A percentile compares a stretch with the other conserved stretches of the same genome.
Conservation (phyloP, 352 stramenopile genomes). For the Phytopythium mirpurense region DNA sequence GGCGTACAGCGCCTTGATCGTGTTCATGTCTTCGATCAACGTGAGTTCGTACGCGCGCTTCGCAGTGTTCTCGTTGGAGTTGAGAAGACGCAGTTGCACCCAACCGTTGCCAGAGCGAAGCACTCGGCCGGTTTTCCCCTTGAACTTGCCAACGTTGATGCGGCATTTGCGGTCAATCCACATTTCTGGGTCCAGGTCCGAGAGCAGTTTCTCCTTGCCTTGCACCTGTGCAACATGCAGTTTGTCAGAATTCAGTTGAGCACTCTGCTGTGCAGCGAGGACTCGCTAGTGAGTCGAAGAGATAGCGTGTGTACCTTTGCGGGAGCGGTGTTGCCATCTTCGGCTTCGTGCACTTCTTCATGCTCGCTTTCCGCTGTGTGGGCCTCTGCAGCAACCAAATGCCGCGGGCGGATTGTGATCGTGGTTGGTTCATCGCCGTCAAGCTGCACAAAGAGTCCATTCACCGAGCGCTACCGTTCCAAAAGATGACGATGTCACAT, state of each 20-base stretch:
- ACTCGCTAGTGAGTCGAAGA: not conserved
- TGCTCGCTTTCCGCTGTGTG: constrained; percentile 25
- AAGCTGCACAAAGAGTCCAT: constrained; percentile 46
- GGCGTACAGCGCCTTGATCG: constrained; percentile 67
- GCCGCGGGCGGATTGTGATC: constrained; percentile 48
- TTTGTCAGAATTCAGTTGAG: not conserved
- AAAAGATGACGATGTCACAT: not conserved
- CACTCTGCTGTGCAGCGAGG: no score
- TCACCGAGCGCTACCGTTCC: constrained; percentile 12
- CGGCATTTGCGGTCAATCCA: constrained; percentile 84
- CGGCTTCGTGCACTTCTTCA: constrained; percentile 23
- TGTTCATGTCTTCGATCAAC: constrained; percentile 77
- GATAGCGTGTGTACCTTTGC: constrained; percentile 11
- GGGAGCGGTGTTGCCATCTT: constrained; percentile 18
- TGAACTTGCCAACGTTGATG: constrained; percentile 89
- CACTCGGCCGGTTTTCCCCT: constrained; percentile 64
- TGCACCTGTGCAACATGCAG: not conserved
- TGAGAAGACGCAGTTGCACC: constrained; percentile 79
- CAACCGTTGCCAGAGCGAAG: constrained; percentile 85
- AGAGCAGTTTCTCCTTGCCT: constrained; percentile 58
- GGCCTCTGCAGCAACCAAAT: constrained; percentile 33
- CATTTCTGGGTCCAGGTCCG: constrained; percentile 80
- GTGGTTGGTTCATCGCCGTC: constrained; percentile 41
- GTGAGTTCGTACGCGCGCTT: constrained; percentile 87
- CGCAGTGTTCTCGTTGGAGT: constrained; percentile 81